phyloP scores from a whole-genome alignment of 2,329 filamentous ascomycete species.

The Dactylella cylindrospora region DNA sequence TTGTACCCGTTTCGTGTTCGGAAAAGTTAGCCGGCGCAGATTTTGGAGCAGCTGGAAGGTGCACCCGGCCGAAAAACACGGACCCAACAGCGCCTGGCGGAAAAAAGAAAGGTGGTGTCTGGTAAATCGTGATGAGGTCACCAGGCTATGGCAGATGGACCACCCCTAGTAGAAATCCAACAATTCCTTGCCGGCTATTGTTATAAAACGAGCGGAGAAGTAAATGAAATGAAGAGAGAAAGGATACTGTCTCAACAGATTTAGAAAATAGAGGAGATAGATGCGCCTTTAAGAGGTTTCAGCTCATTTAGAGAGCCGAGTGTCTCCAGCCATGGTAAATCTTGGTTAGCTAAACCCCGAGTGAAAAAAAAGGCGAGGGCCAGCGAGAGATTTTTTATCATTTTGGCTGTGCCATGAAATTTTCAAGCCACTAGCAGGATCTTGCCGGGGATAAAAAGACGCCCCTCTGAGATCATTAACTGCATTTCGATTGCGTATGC shows the following conservation, averaged over 20 bases:
- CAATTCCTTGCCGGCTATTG: not conserved
- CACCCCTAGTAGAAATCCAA: constrained; percentile 11
- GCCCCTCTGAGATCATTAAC: too few relatives aligned
- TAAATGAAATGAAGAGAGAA: constrained; percentile 4
- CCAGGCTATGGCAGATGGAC: constrained; percentile 31
- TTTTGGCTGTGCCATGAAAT: too few relatives aligned
- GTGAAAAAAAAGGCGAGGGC: too few relatives aligned
- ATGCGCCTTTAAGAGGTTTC: not conserved
- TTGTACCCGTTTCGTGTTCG: not conserved
- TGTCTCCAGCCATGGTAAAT: constrained; percentile 19
- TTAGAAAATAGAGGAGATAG: constrained; percentile 2
- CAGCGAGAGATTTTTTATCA: too few relatives aligned
- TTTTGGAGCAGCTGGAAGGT: not conserved
- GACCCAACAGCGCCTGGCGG: not conserved
- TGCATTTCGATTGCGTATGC: too few relatives aligned
- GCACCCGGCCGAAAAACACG: not conserved
- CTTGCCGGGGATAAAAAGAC: too few relatives aligned
- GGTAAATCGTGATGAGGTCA: constrained; percentile 42
- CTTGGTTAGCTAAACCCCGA: constrained; percentile 23
- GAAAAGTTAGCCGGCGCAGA: not conserved
- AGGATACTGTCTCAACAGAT: not conserved
- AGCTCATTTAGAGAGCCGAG: constrained; percentile 5
- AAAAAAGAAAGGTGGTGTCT: constrained; percentile 1
- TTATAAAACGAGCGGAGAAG: not conserved
- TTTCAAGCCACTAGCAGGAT: too few relatives aligned